These are phyloP conservation scores for Neurospora sublineolata DNA, from an alignment of 495 filamentous ascomycete species.

Conservation along the genomic window DNA sequence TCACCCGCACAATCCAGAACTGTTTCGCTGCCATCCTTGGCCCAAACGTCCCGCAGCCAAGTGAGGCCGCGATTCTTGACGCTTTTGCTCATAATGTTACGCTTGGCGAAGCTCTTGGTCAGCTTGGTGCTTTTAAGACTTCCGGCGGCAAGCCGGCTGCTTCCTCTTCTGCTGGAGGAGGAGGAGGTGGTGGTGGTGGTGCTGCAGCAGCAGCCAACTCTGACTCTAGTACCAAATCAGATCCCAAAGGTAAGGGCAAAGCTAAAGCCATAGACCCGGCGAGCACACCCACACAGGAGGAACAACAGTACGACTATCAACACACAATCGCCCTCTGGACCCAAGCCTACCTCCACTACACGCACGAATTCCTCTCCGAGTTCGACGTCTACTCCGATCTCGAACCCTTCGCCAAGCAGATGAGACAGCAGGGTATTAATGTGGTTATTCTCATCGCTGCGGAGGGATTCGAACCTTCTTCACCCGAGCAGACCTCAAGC, in stretches of 20 bases:
- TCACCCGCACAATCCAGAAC: not conserved
- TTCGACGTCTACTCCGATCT: not conserved
- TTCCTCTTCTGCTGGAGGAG: not conserved
- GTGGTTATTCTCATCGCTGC: not conserved
- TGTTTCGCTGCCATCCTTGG: not conserved
- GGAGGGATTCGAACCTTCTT: not conserved
- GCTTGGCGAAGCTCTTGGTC: not conserved
- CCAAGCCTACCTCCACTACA: not conserved
- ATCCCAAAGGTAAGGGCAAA: not conserved
- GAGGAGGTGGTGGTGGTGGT: not conserved
- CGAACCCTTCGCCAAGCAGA: not conserved
- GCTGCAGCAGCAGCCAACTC: not conserved
- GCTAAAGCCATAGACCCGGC: not conserved
- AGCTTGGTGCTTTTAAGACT: not conserved
- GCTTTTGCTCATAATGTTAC: not conserved
- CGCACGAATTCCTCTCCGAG: not conserved
- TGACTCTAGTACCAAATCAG: not conserved
- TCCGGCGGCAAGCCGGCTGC: not conserved
- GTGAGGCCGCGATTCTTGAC: not conserved
- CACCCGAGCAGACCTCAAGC: not conserved
- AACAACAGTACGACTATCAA: not conserved
- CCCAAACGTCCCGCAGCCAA: not conserved
- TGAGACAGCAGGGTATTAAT: not conserved
- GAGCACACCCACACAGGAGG: not conserved
- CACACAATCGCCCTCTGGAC: not conserved